A percentile compares a stretch with the other conserved stretches of the same genome.
phyloP scores from a whole-genome alignment of 257 asterid genomes.

The Orobanche coerulescens region DNA sequence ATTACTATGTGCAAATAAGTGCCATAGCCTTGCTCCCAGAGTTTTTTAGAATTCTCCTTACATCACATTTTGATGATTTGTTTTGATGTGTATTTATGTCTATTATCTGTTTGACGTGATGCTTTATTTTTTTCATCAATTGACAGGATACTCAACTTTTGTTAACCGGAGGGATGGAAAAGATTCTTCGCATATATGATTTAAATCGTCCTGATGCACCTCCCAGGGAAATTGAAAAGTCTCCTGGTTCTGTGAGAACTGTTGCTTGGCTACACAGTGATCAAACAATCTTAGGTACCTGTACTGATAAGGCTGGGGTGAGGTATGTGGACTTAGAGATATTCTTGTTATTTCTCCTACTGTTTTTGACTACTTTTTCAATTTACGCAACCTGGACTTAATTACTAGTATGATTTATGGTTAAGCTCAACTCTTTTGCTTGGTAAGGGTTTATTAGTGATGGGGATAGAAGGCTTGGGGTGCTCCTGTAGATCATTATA shows the following conservation, averaged over 20 bases:
- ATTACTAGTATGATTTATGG: not conserved
- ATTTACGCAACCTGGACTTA: not conserved
- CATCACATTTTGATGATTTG: not conserved
- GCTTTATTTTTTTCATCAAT: constrained; percentile 14
- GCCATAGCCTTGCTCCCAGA: not conserved
- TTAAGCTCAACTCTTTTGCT: not conserved
- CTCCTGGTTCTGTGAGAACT: constrained; percentile 89
- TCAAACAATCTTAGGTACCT: constrained; percentile 82
- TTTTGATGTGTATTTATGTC: not conserved
- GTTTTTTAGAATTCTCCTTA: not conserved
- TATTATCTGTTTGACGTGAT: not conserved
- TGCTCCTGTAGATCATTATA: too few species aligned
- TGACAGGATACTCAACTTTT: constrained; percentile 64
- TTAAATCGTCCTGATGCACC: constrained; percentile 73
- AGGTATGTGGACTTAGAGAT: constrained; percentile 41
- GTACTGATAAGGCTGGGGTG: constrained; percentile 83
- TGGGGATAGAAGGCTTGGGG: too few species aligned
- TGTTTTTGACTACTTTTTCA: not conserved
- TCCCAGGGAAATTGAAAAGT: constrained; percentile 78
- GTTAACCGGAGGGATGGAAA: constrained; percentile 89
- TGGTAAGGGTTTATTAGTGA: not conserved
- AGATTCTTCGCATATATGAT: constrained; percentile 73
- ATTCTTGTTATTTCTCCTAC: not conserved
- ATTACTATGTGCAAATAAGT: not conserved
- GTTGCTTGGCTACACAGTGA: constrained; percentile 89